These are phyloP conservation scores for Chrysophaeum taylorii DNA, from an alignment of 352 stramenopile species.

Conservation along the genomic window DNA sequence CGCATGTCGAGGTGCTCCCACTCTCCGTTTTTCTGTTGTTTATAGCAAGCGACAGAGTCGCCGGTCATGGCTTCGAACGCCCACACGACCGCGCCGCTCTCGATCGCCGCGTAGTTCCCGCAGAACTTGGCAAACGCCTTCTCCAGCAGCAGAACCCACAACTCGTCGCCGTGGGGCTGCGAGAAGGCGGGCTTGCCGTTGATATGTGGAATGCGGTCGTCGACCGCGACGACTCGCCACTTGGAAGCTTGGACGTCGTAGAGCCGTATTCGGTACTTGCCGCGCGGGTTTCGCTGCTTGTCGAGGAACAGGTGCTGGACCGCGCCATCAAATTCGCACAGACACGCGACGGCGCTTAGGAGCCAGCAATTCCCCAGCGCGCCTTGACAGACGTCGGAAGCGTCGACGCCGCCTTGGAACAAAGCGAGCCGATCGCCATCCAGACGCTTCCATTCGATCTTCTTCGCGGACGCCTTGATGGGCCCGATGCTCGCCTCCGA, in stretches of 20 bases:
- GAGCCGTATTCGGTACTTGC: too few species aligned
- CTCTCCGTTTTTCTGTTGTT: not conserved
- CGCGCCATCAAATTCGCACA: constrained; percentile 55
- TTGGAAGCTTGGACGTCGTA: too few species aligned
- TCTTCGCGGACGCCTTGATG: not conserved
- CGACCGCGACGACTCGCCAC: too few species aligned
- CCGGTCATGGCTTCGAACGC: constrained; percentile 35
- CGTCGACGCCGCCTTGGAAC: constrained; percentile 41
- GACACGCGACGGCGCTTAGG: constrained; percentile 52
- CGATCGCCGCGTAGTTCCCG: constrained; percentile 71
- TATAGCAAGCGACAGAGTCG: constrained; percentile 1
- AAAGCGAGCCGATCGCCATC: constrained; percentile 10
- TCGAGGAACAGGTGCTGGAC: too few species aligned
- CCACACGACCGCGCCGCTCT: constrained; percentile 49
- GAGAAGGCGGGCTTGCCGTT: constrained; percentile 33
- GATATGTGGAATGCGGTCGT: too few species aligned
- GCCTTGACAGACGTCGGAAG: constrained; percentile 56
- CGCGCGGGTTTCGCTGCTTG: too few species aligned
- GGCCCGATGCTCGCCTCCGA: not conserved
- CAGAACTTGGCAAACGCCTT: constrained; percentile 87
- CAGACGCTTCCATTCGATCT: not conserved
- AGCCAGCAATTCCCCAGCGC: constrained; percentile 63
- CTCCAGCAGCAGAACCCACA: constrained; percentile 81
- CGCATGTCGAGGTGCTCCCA: too few species aligned
- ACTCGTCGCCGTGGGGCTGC: constrained; percentile 51